Evolutionary conservation across 148 eudicot genomes (phyloP), one percentile per base, ranked within the genome.

Genomic region (Rhododendron ovatum): DNA sequence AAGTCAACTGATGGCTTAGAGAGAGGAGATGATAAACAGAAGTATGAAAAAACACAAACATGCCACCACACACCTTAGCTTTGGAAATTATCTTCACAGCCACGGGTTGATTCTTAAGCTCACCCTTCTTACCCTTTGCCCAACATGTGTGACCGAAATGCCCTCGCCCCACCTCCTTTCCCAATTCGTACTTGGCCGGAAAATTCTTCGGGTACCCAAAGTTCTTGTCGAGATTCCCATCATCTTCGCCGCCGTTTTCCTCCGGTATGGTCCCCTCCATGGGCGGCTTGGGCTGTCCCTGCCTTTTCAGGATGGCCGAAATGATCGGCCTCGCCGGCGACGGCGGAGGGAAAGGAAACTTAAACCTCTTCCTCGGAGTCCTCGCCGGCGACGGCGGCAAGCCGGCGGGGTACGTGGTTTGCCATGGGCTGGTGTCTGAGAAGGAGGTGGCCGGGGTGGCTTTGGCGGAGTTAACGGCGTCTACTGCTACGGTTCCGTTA

Each of bases 121-220:
- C 95, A 1, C 99, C 99, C 57, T 97, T 97, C 83, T 94, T 97
- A n/a, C 93, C 93, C 77, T 88, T 95, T 0, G 98, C 99, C 92
- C 91, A 90, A 78, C 99, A 97, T 20, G 99, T 97, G 93, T 97
- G 98, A 48, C 99, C 98, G 84, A 97, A 97, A 95, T 97, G 99
- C 88, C 99, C 99, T 89, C 98, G 82, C 0, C 99, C 99, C 12
- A 97, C 94, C 84, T 97, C 99, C 84, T 93, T 94, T 84, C 98
- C 99, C 85, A 97, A 67, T 63, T 97, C 99, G 90, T 93, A 97
- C 87, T 94, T 97, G 4, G 91, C 93, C 79, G 86, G 86, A 5
- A 97, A 91, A 84, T 91, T 95, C 88, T 88, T 95, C 81, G 90
- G 81, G 63, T 90, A 97, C 71, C 98, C 99, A 85, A 95, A 97